Conservation (phyloP, 805 yeast species). For the Saccharomycopsis malanga region DNA sequence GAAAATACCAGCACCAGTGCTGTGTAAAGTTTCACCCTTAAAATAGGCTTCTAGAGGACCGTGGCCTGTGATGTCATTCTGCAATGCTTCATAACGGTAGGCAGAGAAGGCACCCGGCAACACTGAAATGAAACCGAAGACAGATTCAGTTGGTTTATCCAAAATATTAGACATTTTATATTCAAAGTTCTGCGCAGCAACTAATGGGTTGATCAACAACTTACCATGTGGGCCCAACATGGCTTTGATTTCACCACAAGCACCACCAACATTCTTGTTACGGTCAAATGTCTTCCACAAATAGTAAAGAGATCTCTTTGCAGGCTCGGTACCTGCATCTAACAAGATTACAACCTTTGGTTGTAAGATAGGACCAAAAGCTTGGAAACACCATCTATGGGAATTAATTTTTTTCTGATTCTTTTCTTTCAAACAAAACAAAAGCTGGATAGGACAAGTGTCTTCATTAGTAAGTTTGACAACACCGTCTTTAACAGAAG, state of each 20-base stretch:
- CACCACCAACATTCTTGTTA: constrained; percentile 84
- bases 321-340: constrained; percentile 94
- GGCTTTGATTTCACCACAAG: constrained; percentile 95
- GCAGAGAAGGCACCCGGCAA: constrained; percentile 97
- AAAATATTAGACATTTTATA: constrained; percentile 91
- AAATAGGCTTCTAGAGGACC: constrained; percentile 87
- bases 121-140: constrained; percentile 90
- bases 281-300: constrained; percentile 81
- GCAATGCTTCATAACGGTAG: constrained; percentile 76
- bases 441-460: constrained; percentile 82
- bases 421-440: constrained; percentile 85
- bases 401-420: constrained; percentile 89
- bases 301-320: constrained; percentile 75
- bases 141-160: constrained; percentile 94
- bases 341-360: constrained; percentile 80
- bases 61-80: constrained; percentile 55
- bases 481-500: constrained; percentile 58
- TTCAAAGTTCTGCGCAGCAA: constrained; percentile 97
- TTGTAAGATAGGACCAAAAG: constrained; percentile 74
- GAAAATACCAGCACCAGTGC: constrained; percentile 66
- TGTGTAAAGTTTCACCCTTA: constrained; percentile 75
- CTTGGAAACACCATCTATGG: constrained; percentile 95
- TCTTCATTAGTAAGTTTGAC: constrained; percentile 87
- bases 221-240: constrained; percentile 59
- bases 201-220: constrained; percentile 70